phyloP scores from a whole-genome alignment of 2,329 filamentous ascomycete genomes.

The Aspergillus ibericus region DNA sequence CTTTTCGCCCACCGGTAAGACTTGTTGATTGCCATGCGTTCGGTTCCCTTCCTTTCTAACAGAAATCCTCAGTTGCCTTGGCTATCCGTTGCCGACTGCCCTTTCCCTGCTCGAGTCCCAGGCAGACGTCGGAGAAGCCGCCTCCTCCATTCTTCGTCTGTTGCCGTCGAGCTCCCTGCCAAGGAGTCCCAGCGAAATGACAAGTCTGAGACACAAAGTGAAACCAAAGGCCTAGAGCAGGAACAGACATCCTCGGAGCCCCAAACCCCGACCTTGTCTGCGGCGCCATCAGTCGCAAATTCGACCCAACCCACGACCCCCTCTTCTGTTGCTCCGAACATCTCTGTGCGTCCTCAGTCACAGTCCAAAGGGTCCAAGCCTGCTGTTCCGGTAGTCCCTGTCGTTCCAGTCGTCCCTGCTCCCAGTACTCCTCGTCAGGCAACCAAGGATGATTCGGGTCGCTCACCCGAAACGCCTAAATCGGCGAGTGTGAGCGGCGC shows the following conservation, averaged over 20 bases:
- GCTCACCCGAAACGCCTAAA: conserved; percentile 39
- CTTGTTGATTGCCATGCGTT: background rate
- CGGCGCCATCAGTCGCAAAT: conserved; percentile 58
- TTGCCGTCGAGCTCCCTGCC: conserved; percentile 53
- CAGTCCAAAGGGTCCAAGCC: conserved; percentile 38
- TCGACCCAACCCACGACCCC: conserved; percentile 58
- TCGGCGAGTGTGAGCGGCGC: conserved; percentile 19
- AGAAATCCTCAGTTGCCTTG: conserved; percentile 53
- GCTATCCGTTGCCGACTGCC: conserved; percentile 56
- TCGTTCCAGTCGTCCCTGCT: conserved; percentile 48
- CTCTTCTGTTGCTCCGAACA: conserved; percentile 49
- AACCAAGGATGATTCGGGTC: conserved; percentile 36
- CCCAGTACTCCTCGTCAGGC: conserved; percentile 36
- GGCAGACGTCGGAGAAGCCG: conserved; percentile 47
- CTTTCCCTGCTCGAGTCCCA: conserved; percentile 55
- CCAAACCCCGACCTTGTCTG: conserved; percentile 60
- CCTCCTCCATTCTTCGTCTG: conserved; percentile 33
- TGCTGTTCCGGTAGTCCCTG: conserved; percentile 48
- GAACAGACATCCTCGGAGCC: conserved; percentile 42
- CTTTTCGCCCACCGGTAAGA: conserved; percentile 53
- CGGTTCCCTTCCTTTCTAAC: background rate
- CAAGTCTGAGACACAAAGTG: conserved; percentile 22
- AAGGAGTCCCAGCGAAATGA: conserved; percentile 37
- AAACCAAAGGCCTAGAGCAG: conserved; percentile 20
- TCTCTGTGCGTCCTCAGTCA: conserved; percentile 32